phyloP scores from a whole-genome alignment of 2,329 filamentous ascomycete species.

The Fonsecaea multimorphosa region DNA sequence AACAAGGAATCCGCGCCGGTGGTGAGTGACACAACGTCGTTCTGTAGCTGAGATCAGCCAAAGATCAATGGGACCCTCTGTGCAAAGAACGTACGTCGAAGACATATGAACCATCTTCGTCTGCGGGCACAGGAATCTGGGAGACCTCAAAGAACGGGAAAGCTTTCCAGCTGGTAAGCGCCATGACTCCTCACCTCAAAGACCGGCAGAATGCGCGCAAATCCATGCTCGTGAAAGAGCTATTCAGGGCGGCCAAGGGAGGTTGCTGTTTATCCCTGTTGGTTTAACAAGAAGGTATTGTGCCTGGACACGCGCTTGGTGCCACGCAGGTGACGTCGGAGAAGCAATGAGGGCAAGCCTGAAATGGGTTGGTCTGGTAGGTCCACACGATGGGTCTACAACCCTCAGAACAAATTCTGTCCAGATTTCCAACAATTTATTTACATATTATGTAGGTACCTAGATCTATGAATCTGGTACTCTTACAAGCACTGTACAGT shows the following conservation, averaged over 20 bases:
- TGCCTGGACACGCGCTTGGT: neutral
- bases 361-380: neutral
- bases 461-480: conserved; percentile 14
- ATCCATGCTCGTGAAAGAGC: conserved; percentile 4
- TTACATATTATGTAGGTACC: conserved; percentile 12
- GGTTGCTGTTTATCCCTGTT: neutral
- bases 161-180: conserved; percentile 80
- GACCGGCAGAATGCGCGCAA: neutral
- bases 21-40: conserved; percentile 80
- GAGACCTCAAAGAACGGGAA: conserved; percentile 99
- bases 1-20: conserved; percentile 90
- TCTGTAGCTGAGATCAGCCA: conserved; percentile 44
- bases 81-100: conserved; percentile 76
- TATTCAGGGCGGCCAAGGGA: neutral
- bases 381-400: neutral
- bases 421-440: neutral
- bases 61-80: conserved; percentile 8
- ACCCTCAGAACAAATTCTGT: neutral
- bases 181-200: conserved; percentile 33
- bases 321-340: conserved; percentile 5
- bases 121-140: conserved; percentile 74
- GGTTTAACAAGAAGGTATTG: neutral
- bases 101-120: conserved; percentile 77
- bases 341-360: conserved; percentile 5
- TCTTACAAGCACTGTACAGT: conserved; percentile 18